Evolutionary conservation across 495 filamentous ascomycete genomes (phyloP).

Genomic region (Cetradonia linearis): DNA sequence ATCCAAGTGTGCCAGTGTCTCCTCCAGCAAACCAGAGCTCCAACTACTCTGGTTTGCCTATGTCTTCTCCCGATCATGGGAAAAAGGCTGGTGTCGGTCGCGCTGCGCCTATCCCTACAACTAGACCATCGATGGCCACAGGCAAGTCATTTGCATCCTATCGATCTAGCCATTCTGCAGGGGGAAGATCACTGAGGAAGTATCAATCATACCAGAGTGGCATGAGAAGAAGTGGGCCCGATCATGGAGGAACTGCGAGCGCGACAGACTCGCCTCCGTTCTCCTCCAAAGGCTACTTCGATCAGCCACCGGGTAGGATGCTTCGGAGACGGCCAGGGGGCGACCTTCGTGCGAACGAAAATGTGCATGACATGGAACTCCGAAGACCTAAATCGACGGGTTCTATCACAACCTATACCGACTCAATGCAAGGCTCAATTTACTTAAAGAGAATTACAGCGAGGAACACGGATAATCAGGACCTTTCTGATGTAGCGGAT

Average conservation of each 20-base stretch:
- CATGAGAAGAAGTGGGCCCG: slow-evolving; percentile 47
- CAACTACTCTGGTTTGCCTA: not conserved
- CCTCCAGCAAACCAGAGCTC: slow-evolving; percentile 7
- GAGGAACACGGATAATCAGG: slow-evolving; percentile 16
- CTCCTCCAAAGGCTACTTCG: slow-evolving; percentile 31
- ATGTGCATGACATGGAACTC: slow-evolving; percentile 57
- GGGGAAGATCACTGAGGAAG: slow-evolving; percentile 37
- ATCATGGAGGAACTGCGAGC: slow-evolving; percentile 47
- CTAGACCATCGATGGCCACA: slow-evolving; percentile 16
- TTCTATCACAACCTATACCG: slow-evolving; percentile 58
- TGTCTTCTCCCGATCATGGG: not conserved
- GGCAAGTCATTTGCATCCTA: slow-evolving; percentile 20
- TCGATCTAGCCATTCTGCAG: slow-evolving; percentile 17
- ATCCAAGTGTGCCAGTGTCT: not conserved
- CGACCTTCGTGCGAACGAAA: slow-evolving; percentile 69
- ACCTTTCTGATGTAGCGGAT: slow-evolving; percentile 25
- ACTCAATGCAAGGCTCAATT: slow-evolving; percentile 54
- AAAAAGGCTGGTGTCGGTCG: not conserved
- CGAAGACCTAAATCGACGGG: slow-evolving; percentile 59
- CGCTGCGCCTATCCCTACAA: not conserved
- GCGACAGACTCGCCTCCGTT: slow-evolving; percentile 38
- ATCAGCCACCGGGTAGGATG: slow-evolving; percentile 39
- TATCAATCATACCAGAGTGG: slow-evolving; percentile 68
- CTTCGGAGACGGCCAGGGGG: slow-evolving; percentile 83
- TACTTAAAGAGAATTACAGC: slow-evolving; percentile 30